Evolutionary conservation across 257 asterid species (phyloP).

Genomic region (Mentha longifolia): DNA sequence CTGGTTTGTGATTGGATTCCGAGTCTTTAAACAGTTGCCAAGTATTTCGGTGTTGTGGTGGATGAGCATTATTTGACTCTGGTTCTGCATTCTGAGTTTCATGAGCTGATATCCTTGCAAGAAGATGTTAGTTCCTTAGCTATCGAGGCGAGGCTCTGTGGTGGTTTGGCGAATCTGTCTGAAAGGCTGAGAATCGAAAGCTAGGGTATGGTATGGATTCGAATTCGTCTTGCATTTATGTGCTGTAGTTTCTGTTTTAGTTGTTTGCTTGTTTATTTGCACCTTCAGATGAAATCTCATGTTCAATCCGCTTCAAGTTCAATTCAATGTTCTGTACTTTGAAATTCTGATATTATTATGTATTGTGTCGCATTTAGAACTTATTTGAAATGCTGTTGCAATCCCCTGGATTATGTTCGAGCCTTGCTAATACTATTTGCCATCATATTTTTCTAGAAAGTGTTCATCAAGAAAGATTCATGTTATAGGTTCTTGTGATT

Average conservation of each 20-base stretch:
- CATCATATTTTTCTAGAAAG: neutral
- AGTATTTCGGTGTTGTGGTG: conserved; percentile 68
- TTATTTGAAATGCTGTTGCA: neutral
- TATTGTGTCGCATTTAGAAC: neutral
- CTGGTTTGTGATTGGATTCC: conserved; percentile 92
- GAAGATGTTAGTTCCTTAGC: conserved; percentile 65
- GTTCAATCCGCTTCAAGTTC: too few species aligned
- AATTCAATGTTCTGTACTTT: neutral
- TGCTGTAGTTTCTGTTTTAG: conserved; percentile 4
- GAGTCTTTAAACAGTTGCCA: conserved; percentile 55
- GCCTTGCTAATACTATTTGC: neutral
- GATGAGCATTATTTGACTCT: conserved; percentile 86
- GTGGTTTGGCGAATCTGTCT: conserved; percentile 56
- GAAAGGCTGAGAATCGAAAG: conserved; percentile 48
- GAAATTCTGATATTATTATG: neutral
- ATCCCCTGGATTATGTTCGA: neutral
- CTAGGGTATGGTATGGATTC: conserved; percentile 51
- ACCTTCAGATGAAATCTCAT: too few species aligned
- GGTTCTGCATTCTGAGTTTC: conserved; percentile 71
- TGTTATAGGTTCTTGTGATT: too few species aligned
- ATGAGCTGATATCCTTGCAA: conserved; percentile 59
- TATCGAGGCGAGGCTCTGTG: conserved; percentile 73
- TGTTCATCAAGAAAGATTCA: neutral
- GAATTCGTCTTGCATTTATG: neutral
- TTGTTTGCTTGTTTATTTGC: neutral